Percentiles rank a stretch among this genome's conserved stretches.
These are phyloP conservation scores for Picea engelmannii DNA, from an alignment of 83 land plant genomes.

Conservation along the genomic window DNA sequence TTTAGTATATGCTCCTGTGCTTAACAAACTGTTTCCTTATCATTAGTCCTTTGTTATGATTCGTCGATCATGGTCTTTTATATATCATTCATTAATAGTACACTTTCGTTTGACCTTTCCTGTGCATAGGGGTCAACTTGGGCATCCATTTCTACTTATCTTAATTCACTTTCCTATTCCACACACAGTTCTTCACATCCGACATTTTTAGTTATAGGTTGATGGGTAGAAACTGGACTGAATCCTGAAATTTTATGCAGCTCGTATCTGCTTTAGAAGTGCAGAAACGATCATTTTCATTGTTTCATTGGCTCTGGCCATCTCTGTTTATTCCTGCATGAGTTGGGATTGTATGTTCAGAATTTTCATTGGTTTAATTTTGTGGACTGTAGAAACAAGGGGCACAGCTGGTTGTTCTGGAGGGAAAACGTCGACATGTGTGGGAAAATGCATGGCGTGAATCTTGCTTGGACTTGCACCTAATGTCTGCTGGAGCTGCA, in stretches of 20 bases:
- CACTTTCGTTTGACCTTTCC: not conserved
- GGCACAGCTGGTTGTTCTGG: constrained; percentile 90
- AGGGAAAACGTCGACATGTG: constrained; percentile 83
- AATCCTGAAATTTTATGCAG: not conserved
- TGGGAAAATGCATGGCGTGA: constrained; percentile 93
- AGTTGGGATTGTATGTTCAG: not conserved
- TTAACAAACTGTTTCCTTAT: not conserved
- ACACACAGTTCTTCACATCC: not conserved
- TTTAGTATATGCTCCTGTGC: not conserved
- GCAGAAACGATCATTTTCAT: not conserved
- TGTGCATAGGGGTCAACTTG: not conserved
- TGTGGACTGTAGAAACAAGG: constrained; percentile 62
- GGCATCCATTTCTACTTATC: not conserved
- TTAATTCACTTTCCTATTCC: not conserved
- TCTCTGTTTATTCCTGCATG: not conserved
- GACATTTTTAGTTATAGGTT: not conserved
- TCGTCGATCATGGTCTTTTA: not conserved
- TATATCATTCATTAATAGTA: too few species aligned
- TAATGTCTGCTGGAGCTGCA: constrained; percentile 98
- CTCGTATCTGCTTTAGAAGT: not conserved
- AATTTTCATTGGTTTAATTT: not conserved
- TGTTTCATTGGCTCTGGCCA: not conserved
- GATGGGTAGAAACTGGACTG: not conserved
- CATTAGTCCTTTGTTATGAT: not conserved
- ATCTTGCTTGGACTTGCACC: constrained; percentile 89